Evolutionary conservation across 371 early-diverging fungal genomes (phyloP).

Genomic region (Lichtheimia ramosa): DNA sequence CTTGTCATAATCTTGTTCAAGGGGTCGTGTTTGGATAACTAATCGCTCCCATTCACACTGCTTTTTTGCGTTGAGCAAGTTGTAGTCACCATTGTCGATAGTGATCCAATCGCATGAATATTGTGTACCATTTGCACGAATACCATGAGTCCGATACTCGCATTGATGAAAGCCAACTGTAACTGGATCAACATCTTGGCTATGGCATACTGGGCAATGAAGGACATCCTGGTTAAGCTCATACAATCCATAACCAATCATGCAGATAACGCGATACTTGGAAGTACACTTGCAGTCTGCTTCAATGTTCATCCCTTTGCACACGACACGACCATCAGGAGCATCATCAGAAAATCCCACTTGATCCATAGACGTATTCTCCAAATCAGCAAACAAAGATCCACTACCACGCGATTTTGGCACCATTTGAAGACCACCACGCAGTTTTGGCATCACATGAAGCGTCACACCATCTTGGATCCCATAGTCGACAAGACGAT

Average conservation of each 20-base stretch:
- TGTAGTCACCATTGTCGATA: background rate
- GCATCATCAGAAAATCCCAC: background rate
- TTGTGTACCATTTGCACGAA: background rate
- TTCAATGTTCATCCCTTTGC: background rate
- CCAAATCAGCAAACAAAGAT: conserved; percentile 48
- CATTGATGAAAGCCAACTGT: background rate
- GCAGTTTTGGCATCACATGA: conserved; percentile 90
- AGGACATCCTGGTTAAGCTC: background rate
- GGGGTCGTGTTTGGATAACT: background rate
- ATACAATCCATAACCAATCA: background rate
- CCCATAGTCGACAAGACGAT: conserved; percentile 74
- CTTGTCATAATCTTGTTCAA: background rate
- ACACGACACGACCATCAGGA: background rate
- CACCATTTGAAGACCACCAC: too few relatives aligned
- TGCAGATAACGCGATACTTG: background rate
- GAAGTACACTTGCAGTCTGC: background rate
- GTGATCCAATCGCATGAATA: background rate
- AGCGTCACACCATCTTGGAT: conserved; percentile 92
- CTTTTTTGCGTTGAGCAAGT: background rate
- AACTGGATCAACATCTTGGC: background rate
- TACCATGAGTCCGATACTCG: conserved; percentile 2
- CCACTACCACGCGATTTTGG: too few relatives aligned
- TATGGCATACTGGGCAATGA: background rate
- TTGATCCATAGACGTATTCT: background rate
- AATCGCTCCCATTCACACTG: background rate